These are phyloP conservation scores for Chalciporus pseudorubinellus DNA, from an alignment of 768 basidiomycete species.

Conservation along the genomic window DNA sequence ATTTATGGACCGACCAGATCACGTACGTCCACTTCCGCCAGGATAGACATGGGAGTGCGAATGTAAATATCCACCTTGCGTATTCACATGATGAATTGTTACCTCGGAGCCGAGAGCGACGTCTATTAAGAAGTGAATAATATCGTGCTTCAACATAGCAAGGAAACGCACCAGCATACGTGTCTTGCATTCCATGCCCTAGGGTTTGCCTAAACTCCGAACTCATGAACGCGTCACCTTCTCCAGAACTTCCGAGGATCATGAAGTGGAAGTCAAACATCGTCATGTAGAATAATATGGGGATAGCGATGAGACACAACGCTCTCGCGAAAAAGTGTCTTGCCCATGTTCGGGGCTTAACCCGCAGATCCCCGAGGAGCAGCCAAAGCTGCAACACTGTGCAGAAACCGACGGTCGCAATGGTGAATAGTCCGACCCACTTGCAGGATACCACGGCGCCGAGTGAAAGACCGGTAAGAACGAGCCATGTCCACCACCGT, in stretches of 20 bases:
- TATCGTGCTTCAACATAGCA: background rate
- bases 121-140: slow-evolving; percentile 44
- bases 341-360: slow-evolving; percentile 72
- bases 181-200: slow-evolving; percentile 85
- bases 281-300: slow-evolving; percentile 86
- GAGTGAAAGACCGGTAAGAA: slow-evolving; percentile 81
- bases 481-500: slow-evolving; percentile 92
- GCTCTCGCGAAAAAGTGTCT: slow-evolving; percentile 88
- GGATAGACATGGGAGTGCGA: slow-evolving; percentile 92
- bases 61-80: slow-evolving; percentile 98
- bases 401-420: slow-evolving; percentile 86
- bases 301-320: slow-evolving; percentile 83
- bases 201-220: slow-evolving; percentile 98
- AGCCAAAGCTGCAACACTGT: slow-evolving; percentile 87
- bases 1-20: background rate
- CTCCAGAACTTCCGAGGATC: slow-evolving; percentile 85
- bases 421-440: slow-evolving; percentile 98
- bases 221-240: slow-evolving; percentile 99
- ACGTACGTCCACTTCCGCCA: slow-evolving; percentile 82
- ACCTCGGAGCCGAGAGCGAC: slow-evolving; percentile 82
- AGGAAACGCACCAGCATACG: slow-evolving; percentile 70
- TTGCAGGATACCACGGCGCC: slow-evolving; percentile 94
- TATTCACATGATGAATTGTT: slow-evolving; percentile 87
- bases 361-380: slow-evolving; percentile 81
- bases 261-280: slow-evolving; percentile 97